Base-by-base conservation (phyloP, 1,139 yeast genomes). In the Zhuliangozyma blackwelliae region DNA sequence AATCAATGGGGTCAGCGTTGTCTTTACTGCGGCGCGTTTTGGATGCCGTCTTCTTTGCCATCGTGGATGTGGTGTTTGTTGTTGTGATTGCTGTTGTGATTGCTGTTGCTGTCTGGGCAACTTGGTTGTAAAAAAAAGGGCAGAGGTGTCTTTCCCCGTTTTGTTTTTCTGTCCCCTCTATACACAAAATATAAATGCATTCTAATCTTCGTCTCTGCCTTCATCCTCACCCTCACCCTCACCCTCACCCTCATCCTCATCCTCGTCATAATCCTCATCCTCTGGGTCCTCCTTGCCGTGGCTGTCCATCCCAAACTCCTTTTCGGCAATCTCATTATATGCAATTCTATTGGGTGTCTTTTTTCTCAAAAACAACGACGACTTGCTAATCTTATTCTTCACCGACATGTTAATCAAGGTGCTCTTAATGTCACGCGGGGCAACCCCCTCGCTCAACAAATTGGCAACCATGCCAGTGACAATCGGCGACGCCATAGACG, bases 401-500 rank as follows among this genome's bases (percentile, higher is more conserved):
- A 65, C 50, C 2, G 75, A 61, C 40, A 58, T 40, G 0, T 62
- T 63, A 11, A 72, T 61, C 31, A 81, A 52, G 29, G 48, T 61
- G 10, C 50, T 48, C 45, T 64, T 68, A 4, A 79, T 63, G 20
- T 68, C 66, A 0, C 44, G 45, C 0, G 72, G 63, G 0, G 63
- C 50, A 5, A 77, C 63, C 0, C 95, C 95, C 45, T 68, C 62
- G 32, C 86, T 79, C 44, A 88, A 59, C 33, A 60, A 33, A 51
- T 78, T 72, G 0, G 90, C 92, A 2, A 72, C 78, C 29, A 85
- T 51, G 0, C 96, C 97, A 0, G 92, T 70, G 6, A 86, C 84
- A 2, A 79, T 68, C 0, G 96, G 96, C 1, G 95, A 72, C 0
- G 96, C 80, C 88, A 87, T 87, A 1, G 96, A 87, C 0, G 96